Evolutionary conservation across 2,329 filamentous ascomycete genomes (phyloP).

Genomic region (Alternaria triticimaculans): DNA sequence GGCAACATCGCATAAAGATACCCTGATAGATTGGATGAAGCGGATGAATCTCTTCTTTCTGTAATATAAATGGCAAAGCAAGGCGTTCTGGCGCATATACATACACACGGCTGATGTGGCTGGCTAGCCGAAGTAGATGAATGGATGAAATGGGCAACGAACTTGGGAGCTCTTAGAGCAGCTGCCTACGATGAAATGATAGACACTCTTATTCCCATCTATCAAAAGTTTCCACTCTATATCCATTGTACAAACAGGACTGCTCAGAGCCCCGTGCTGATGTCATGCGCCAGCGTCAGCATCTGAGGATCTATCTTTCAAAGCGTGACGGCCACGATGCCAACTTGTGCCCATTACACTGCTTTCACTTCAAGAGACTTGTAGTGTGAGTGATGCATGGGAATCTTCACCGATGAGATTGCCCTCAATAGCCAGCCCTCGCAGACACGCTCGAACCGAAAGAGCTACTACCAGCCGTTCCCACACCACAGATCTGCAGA

Average conservation of each 20-base stretch:
- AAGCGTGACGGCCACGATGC: neutral
- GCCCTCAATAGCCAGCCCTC: neutral
- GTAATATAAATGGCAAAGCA: conserved; percentile 17
- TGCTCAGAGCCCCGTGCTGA: neutral
- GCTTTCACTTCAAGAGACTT: neutral
- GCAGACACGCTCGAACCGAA: neutral
- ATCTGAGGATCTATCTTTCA: neutral
- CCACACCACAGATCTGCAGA: neutral
- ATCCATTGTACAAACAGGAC: neutral
- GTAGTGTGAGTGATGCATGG: neutral
- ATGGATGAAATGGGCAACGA: neutral
- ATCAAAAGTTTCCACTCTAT: neutral
- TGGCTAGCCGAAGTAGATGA: neutral
- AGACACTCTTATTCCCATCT: neutral
- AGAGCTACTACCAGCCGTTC: neutral
- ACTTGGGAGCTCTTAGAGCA: neutral
- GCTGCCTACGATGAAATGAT: conserved; percentile 10
- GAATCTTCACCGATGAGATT: neutral
- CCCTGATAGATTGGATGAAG: conserved; percentile 4
- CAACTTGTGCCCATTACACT: neutral
- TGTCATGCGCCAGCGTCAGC: neutral
- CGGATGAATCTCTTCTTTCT: conserved; percentile 17
- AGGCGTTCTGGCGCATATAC: conserved; percentile 17
- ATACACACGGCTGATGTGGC: neutral
- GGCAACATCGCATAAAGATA: conserved; percentile 69